Conservation (phyloP, 202 grass and related monocot species). For the Digitaria exilis region DNA sequence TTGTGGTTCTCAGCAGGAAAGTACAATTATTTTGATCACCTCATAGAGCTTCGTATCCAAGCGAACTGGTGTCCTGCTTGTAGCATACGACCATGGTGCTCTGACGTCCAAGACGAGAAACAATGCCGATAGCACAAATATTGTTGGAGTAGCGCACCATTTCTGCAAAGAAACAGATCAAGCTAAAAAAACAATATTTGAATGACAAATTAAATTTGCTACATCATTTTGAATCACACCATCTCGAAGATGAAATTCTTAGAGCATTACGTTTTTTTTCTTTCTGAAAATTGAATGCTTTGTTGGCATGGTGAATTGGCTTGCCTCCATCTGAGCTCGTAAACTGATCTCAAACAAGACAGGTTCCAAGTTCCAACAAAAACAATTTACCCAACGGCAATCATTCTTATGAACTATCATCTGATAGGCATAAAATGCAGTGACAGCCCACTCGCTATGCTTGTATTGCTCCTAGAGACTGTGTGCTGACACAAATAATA, state of each 20-base stretch:
- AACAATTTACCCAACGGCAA: conserved; percentile 8
- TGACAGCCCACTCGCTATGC: background rate
- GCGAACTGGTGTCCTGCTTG: background rate
- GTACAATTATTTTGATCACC: background rate
- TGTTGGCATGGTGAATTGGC: background rate
- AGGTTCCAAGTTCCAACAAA: background rate
- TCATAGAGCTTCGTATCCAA: background rate
- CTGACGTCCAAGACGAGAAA: background rate
- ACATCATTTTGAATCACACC: background rate
- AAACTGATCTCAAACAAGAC: background rate
- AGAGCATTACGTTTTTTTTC: background rate
- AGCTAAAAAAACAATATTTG: background rate
- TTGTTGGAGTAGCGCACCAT: background rate
- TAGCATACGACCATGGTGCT: background rate
- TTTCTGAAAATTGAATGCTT: conserved; percentile 5
- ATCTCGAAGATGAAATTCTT: conserved; percentile 28
- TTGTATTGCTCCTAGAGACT: background rate
- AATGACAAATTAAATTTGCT: background rate
- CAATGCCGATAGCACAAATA: background rate
- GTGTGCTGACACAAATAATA: too few species aligned
- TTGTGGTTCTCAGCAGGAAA: background rate
- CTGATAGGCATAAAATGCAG: background rate
- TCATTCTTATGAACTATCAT: background rate
- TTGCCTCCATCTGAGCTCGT: conserved; percentile 8
- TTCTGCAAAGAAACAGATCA: background rate